These are phyloP conservation scores for Rhodotorula taiwanensis DNA, from an alignment of 768 basidiomycete genomes.

Conservation along the genomic window DNA sequence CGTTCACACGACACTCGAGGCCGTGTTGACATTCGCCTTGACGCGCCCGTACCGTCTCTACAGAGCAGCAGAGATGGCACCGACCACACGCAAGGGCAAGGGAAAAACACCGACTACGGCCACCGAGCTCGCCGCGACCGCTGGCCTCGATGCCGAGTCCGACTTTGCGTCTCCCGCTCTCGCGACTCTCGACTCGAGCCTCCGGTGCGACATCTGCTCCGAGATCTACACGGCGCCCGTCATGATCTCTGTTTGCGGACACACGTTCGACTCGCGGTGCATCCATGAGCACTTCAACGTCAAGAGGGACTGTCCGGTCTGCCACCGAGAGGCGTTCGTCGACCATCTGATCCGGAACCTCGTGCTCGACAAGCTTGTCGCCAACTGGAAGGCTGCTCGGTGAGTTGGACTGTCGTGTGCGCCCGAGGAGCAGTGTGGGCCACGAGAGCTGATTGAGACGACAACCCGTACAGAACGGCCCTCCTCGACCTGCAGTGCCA, in stretches of 20 bases:
- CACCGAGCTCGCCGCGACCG: neutral
- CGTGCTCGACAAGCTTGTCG: constrained; percentile 27
- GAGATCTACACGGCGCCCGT: constrained; percentile 20
- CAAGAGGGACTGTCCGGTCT: constrained; percentile 7
- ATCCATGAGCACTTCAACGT: constrained; percentile 9
- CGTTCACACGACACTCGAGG: too few species aligned
- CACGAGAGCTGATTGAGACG: neutral
- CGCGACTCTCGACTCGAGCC: constrained; percentile 11
- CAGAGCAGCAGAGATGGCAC: neutral
- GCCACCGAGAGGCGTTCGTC: constrained; percentile 5
- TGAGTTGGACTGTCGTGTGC: neutral
- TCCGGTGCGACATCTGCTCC: constrained; percentile 29
- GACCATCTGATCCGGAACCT: constrained; percentile 10
- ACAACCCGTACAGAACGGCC: neutral
- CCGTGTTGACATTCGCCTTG: too few species aligned
- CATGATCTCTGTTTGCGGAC: constrained; percentile 20
- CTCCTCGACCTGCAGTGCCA: constrained; percentile 20
- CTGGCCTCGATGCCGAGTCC: constrained; percentile 17
- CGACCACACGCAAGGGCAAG: neutral
- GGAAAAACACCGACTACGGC: neutral
- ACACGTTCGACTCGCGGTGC: constrained; percentile 34
- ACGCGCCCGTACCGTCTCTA: too few species aligned
- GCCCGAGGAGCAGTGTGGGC: too few species aligned
- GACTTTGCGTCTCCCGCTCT: constrained; percentile 11
- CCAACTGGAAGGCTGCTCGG: constrained; percentile 42